Evolutionary conservation across 345 rosid species (phyloP), one percentile per base, ranked within the genome.

Genomic region (Syzygium grande): DNA sequence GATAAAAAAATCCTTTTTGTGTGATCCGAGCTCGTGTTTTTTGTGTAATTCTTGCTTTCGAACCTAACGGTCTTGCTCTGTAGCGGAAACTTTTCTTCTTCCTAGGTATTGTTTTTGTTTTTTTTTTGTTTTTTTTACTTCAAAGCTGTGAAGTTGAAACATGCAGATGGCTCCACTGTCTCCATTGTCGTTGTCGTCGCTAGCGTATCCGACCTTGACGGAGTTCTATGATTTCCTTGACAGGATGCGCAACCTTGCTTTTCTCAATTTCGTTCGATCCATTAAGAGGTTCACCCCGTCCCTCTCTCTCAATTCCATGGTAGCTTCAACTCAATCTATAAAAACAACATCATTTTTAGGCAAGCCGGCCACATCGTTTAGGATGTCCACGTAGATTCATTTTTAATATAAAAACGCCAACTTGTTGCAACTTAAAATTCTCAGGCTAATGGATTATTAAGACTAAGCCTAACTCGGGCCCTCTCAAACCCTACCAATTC

Each of bases 211-310:
- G 29, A 63, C 88, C 6, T 86, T 92, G 4, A 58, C 90, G 23
- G 79, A 89, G 27, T 94, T 93, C 91, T 92, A 91, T 84, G 90
- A 90, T 89, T 93, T 94, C 88, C 97, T 93, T 13, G 90, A 92
- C 59, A 89, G 90, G 61, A 94, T 94, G 95, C 92, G 94, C 41
- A 93, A 88, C 84, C 95, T 93, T 63, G 92, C 95, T 88, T 92
- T 95, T 30, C 84, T 93, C 85, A 92, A 95, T 91, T 95, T 91
- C 63, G 93, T 92, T 85, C 96, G 94, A 89, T 93, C 96, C 91
- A 92, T 95, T 88, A 93, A 94, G 89, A 93, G 97, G 99, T 96
- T 43, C 68, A 51, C 8, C 68, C 84, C 12, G 16, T 65, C 19
- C 46, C 41, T 51, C 53, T 16, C 51, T 61, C 7, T 61, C 65